Evolutionary conservation across 1,284 basidiomycete species (phyloP), one percentile per base, ranked within the genome.

Genomic region (Moesziomyces sp.): DNA sequence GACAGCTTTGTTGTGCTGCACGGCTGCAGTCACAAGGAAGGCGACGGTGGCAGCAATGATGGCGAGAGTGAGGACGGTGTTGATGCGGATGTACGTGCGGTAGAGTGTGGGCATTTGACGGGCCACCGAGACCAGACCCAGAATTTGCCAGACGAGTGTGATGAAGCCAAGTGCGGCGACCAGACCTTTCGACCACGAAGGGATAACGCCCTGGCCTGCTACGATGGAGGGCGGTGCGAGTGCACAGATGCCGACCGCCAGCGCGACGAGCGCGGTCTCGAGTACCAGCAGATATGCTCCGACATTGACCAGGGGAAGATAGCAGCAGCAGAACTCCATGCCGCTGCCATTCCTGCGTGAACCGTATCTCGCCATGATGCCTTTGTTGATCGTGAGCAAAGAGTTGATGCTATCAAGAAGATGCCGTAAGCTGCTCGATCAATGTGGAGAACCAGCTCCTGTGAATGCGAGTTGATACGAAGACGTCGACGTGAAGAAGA

Each of bases 301-400:
- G 7, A 76, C 51, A 24, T 84, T 84, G 54, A 84, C 78, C 21
- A 84, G 75, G 10, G 82, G 82, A 3, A 81, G 54, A 13, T 63
- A 76, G 67, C 77, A 83, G 62, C 81, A 83, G 67, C 80, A 82
- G 57, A 83, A 83, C 45, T 76, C 76, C 56, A 77, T 58, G 18
- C 76, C 62, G 52, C 76, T 48, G 46, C 73, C 52, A 16, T 46
- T 52, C 38, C 60, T 46, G 18, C 38, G 38, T n/a, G 57, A 46
- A 1, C 58, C 52, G 13, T 47, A 40, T 40, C 60, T 52, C n/a
- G 38, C 49, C 60, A 69, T 69, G 16, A 14, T 69, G 4, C 11
- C 26, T 28, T 7, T 28, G 26, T 28, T 28, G 26, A 8, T 28
- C 26, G 26, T 28, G 5, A 28, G 6, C 26, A 28, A 7, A 6